phyloP scores from a whole-genome alignment of 169 alveolate species.

The Theileria equi region DNA sequence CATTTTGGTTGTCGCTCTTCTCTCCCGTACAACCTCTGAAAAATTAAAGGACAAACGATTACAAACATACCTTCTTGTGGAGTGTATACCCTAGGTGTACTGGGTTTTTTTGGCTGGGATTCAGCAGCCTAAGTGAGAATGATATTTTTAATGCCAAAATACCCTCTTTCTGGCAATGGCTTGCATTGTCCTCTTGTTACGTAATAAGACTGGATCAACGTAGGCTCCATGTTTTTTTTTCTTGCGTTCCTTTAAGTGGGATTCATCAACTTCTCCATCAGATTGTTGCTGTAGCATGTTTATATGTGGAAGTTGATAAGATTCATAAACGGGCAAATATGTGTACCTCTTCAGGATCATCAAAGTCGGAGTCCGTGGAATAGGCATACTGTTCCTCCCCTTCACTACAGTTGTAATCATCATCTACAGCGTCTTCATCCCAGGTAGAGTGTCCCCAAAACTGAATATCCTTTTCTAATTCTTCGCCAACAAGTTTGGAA shows the following conservation, averaged over 20 bases:
- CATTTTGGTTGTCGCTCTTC: constrained; percentile 49
- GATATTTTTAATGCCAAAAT: neutral
- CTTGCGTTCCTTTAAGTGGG: constrained; percentile 39
- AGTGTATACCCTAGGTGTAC: neutral
- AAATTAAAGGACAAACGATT: neutral
- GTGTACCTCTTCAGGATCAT: constrained; percentile 68
- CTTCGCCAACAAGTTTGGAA: constrained; percentile 78
- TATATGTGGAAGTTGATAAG: neutral
- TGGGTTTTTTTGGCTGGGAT: neutral
- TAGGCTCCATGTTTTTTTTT: constrained; percentile 37
- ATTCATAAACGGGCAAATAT: neutral
- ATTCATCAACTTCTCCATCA: constrained; percentile 60
- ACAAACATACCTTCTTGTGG: neutral
- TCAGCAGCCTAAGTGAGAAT: neutral
- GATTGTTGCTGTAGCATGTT: constrained; percentile 11
- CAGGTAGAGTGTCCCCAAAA: constrained; percentile 84
- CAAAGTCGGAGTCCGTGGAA: constrained; percentile 81
- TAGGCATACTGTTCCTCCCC: constrained; percentile 81
- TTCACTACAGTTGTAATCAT: constrained; percentile 82
- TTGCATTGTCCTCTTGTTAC: constrained; percentile 19
- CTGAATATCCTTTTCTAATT: constrained; percentile 76
- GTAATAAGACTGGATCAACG: constrained; percentile 59
- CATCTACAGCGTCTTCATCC: constrained; percentile 84
- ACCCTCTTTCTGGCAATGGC: constrained; percentile 33
- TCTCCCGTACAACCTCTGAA: constrained; percentile 20